Base-by-base conservation (phyloP, 2,329 filamentous ascomycete species). In the Xylariaceae sp. region DNA sequence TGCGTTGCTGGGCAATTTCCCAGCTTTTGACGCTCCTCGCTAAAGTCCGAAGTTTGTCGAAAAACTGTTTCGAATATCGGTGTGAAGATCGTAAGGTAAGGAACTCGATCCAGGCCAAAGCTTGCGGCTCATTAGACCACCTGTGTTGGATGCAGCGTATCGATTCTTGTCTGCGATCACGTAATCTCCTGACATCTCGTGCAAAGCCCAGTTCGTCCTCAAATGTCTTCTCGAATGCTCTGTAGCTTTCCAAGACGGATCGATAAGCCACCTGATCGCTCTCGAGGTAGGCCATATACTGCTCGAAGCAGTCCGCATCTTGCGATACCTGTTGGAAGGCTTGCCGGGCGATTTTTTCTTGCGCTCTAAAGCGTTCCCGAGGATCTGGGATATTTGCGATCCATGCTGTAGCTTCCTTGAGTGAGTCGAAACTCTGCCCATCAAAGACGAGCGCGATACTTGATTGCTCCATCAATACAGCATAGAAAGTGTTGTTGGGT, bases 251-350 rank as follows among this genome's bases (percentile, higher is more conserved):
- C 9, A 48, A n/a, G 13, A 42, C 47, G 5, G 47, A 13, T 5
- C 13, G 4, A 40, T 48, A 48, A 11, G 47, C 40, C 10, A 14
- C 38, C 31, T 14, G 13, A 33, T 48, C 47, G 5, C 12, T n/a
- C 28, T 48, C 47, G 6, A 48, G 22, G 40, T 48, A 48, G 7
- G 22, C 3, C 47, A 48, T 48, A 31, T 34, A 48, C 39, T 33
- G 39, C 47, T 48, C 47, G 40, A 48, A 48, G 11, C 14, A 19
- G 39, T 48, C 47, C 14, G 40, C 38, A 33, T 34, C 22, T 14
- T 34, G 3, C 13, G 18, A n/a, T 16, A 48, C 17, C n/a, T 17
- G n/a, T 10, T 14, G 28, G 28, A 48, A 48, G 17, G 40, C 39
- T 19, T 43, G 17, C 4, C 47, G 47, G n/a, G 47, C 47, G 10